phyloP scores from a whole-genome alignment of 768 basidiomycete species.

The Russula vinacea region DNA sequence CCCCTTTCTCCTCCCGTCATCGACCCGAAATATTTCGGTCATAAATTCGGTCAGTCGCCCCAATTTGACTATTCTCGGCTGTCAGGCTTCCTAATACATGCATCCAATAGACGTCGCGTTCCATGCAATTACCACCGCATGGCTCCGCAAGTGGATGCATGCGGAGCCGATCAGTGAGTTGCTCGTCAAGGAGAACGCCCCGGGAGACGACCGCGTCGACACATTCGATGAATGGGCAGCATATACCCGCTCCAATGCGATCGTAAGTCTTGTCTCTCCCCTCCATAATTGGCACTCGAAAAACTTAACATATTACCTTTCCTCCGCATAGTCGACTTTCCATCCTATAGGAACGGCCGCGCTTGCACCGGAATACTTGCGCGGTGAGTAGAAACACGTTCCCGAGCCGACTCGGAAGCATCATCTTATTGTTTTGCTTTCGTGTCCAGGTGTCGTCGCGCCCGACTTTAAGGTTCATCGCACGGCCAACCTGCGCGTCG shows the following conservation, averaged over 20 bases:
- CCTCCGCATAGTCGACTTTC: constrained; percentile 21
- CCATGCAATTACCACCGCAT: constrained; percentile 36
- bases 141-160: constrained; percentile 30
- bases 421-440: not conserved
- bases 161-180: constrained; percentile 20
- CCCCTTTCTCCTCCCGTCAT: constrained; percentile 40
- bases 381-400: constrained; percentile 31
- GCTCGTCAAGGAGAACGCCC: constrained; percentile 22
- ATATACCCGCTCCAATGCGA: constrained; percentile 26
- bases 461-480: constrained; percentile 44
- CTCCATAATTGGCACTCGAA: not conserved
- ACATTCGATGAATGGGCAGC: constrained; percentile 26
- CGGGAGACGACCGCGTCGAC: constrained; percentile 14
- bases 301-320: not conserved
- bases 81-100: constrained; percentile 10
- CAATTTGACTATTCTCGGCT: not conserved
- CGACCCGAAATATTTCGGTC: constrained; percentile 43
- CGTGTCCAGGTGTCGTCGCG: constrained; percentile 42
- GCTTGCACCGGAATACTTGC: constrained; percentile 39
- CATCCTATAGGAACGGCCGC: constrained; percentile 38
- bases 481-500: constrained; percentile 42
- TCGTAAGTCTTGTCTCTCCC: constrained; percentile 4
- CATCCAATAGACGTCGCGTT: constrained; percentile 32
- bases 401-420: no score
- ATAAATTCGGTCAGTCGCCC: constrained; percentile 22